Evolutionary conservation across 176 grass and related monocot genomes (phyloP), one percentile per base, ranked within the genome.

Genomic region (Calamus simplicifolius): DNA sequence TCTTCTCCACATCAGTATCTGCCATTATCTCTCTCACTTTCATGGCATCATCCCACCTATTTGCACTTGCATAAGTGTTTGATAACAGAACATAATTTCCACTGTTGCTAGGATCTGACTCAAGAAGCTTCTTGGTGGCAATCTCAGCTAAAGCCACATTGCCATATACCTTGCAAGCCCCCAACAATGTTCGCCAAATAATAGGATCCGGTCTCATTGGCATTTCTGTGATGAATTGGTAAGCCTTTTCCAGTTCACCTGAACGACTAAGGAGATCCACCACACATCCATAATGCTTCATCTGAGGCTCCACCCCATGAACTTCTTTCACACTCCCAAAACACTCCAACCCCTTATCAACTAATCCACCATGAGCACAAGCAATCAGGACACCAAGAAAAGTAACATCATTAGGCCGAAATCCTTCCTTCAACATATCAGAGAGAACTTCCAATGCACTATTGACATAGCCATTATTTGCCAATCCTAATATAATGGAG

Each of bases 251-350:
- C 61, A 84, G 31, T 25, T 68, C 69, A 51, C 73, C 81, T 23
- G 77, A 75, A 23, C 67, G 81, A 5, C 78, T 30, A 2, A 89
- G 74, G 29, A 89, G 74, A 78, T 79, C 67, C 3, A 76, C 67
- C 17, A 79, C 51, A 13, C 78, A 81, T 30, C 78, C 77, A 0
- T 85, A 85, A 54, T 81, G 86, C 55, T 78, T 89, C 81, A 85
- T 80, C 18, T 74, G 52, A 1, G 76, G 83, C 56, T 80, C 73
- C 21, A 83, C 23, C 18, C 61, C 62, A 67, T 74, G 60, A 51
- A 67, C 5, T 7, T 27, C 3, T 57, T 61, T 74, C 82, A 87
- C 87, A 66, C 79, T 83, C n/a, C 74, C 28, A 5, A 83, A 80
- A 69, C 71, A 66, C 17, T 30, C 1, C 18, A 87, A 62, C 8